These are phyloP conservation scores for Melastoma malabathricum DNA, from an alignment of 345 rosid genomes.

Conservation along the genomic window DNA sequence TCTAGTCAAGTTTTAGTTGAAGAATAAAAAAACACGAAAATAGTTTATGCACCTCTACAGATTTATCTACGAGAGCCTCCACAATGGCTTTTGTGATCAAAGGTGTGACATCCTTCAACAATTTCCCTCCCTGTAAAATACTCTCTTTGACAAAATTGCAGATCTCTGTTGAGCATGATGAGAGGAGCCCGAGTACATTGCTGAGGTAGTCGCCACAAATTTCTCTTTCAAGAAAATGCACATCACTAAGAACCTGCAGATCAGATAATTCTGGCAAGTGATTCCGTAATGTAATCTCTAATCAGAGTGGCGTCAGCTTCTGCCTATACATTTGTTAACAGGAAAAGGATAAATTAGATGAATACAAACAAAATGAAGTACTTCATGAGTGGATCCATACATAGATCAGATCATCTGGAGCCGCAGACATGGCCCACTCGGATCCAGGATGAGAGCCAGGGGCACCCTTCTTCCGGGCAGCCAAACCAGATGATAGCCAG, in stretches of 20 bases:
- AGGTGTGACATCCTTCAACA: slow-evolving; percentile 47
- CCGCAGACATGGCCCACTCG: slow-evolving; percentile 83
- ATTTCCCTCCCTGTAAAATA: slow-evolving; percentile 55
- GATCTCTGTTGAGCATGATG: slow-evolving; percentile 62
- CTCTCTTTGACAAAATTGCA: slow-evolving; percentile 61
- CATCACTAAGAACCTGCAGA: slow-evolving; percentile 83
- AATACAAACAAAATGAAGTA: slow-evolving; percentile 4
- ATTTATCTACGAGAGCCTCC: slow-evolving; percentile 63
- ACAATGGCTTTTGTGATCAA: slow-evolving; percentile 35
- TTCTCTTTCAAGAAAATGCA: slow-evolving; percentile 48
- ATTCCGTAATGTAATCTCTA: too few species aligned
- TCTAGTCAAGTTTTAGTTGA: not conserved
- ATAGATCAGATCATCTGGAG: slow-evolving; percentile 67
- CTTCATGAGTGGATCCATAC: slow-evolving; percentile 29
- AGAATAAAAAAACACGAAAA: not conserved
- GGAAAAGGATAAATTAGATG: not conserved
- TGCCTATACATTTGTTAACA: too few species aligned
- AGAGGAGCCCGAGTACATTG: slow-evolving; percentile 42
- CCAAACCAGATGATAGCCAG: slow-evolving; percentile 81
- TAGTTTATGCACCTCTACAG: slow-evolving; percentile 54
- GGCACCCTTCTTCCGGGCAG: slow-evolving; percentile 44
- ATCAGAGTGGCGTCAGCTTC: too few species aligned
- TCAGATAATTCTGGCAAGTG: slow-evolving; percentile 11
- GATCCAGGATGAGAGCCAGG: slow-evolving; percentile 46
- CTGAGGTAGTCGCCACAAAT: slow-evolving; percentile 53